These are phyloP conservation scores for Leccinum rimulosum DNA, from an alignment of 768 basidiomycete species.

Conservation along the genomic window DNA sequence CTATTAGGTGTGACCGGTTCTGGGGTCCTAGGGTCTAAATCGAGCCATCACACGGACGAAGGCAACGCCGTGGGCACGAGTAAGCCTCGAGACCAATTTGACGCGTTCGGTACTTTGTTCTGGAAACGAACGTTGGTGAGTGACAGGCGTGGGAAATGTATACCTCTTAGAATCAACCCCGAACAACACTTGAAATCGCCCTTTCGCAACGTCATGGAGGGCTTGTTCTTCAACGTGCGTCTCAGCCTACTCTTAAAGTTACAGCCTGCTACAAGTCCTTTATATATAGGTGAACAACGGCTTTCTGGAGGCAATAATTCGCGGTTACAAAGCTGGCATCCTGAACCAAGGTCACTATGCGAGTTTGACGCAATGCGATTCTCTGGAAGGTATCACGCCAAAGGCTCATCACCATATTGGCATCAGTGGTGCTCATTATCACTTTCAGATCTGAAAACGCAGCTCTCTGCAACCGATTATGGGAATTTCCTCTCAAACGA, in stretches of 20 bases:
- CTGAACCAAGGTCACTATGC: conserved; percentile 87
- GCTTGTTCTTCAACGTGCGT: conserved; percentile 83
- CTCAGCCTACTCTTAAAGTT: not conserved
- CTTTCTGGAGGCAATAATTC: conserved; percentile 77
- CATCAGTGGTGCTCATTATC: conserved; percentile 2
- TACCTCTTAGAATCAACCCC: conserved; percentile 11
- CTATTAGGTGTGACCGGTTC: not conserved
- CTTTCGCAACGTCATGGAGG: conserved; percentile 61
- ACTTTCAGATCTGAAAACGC: conserved; percentile 86
- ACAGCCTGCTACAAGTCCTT: conserved; percentile 13
- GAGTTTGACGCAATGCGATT: conserved; percentile 96
- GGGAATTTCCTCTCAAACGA: conserved; percentile 98
- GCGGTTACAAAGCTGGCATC: conserved; percentile 94
- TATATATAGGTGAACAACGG: conserved; percentile 63
- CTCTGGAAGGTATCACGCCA: conserved; percentile 72
- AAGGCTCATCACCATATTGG: not conserved
- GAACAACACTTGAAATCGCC: not conserved
- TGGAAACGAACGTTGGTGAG: too few relatives aligned
- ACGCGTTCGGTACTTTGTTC: too few relatives aligned
- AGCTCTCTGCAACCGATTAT: conserved; percentile 95
- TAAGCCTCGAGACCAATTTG: not conserved
- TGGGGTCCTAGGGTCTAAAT: not conserved
- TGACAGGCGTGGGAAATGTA: conserved; percentile 16
- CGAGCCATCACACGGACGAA: not conserved
- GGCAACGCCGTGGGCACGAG: not conserved